Evolutionary conservation across 495 filamentous ascomycete species (phyloP), one percentile per base, ranked within the genome.

Genomic region (Trichoderma orchidacearum): DNA sequence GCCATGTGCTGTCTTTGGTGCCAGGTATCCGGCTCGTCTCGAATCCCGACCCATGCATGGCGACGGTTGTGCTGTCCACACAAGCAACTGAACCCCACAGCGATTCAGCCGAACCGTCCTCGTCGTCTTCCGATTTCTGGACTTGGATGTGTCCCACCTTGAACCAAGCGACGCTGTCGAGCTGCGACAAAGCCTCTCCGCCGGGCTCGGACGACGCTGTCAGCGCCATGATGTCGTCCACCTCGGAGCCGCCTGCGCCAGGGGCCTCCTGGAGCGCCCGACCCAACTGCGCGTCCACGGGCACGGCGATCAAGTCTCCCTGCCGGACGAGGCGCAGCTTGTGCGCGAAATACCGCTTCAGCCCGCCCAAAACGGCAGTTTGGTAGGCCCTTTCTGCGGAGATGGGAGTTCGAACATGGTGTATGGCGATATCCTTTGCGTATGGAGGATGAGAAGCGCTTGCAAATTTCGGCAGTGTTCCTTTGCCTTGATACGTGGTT

Each of bases 371-470:
- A 11, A 96, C 77, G 8, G 82, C 84, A 13, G 87, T 85, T 61
- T 97, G 89, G 6, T 96, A 79, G 9, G 85, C 76, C 25, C 88
- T 78, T 57, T 97, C 91, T 32, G 86, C 90, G 7, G 89, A 88
- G 8, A 92, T 69, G 0, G 93, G 94, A 0, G 90, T 96, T 7
- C 89, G 85, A 36, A 98, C 79, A 60, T 95, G 93, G 45, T 89
- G 76, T n/a, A 98, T 68, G 1, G 87, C 95, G 28, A 97, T 84
- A 66, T 97, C 92, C 59, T 89, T 89, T 15, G 93, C 94, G 56
- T 85, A 77, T 2, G 90, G 94, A 0, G 94, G 93, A 35, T 74
- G 80, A n/a, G 76, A 77, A 1, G 83, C 72, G 28, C 68, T 72
- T 53, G 75, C 72, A 56, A 82, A 77, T 57, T 76, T 79, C 23